Conservation (phyloP, 2,329 filamentous ascomycete genomes). For the Fusarium gaditjirri region DNA sequence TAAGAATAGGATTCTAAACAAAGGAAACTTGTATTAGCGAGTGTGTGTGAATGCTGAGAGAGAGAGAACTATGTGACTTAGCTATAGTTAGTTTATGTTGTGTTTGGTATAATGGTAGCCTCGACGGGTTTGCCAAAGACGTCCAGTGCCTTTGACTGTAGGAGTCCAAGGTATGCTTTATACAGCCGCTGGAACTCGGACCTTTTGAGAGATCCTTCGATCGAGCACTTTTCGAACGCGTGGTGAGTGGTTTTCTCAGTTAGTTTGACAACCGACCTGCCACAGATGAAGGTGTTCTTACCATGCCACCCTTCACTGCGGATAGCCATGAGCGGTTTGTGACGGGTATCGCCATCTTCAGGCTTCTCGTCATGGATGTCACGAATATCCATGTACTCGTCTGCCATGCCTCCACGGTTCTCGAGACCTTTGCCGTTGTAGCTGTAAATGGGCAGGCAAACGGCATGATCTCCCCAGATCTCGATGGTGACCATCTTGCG, state of each 20-base stretch:
- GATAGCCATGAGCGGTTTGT: slow-evolving; percentile 9
- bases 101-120: neutral
- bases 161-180: neutral
- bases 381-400: slow-evolving; percentile 37
- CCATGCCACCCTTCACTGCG: slow-evolving; percentile 4
- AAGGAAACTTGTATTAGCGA: neutral
- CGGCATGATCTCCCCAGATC: slow-evolving; percentile 28
- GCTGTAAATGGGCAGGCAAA: slow-evolving; percentile 35
- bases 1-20: slow-evolving; percentile 6
- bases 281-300: slow-evolving; percentile 16
- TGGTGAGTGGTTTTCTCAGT: slow-evolving; percentile 26
- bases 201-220: slow-evolving; percentile 21
- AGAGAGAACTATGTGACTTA: neutral
- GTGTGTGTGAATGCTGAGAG: neutral
- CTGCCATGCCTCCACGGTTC: neutral
- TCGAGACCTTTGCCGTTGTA: slow-evolving; percentile 33
- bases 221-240: slow-evolving; percentile 21
- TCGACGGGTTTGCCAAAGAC: slow-evolving; percentile 8
- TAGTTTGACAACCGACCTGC: slow-evolving; percentile 30
- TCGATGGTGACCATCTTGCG: slow-evolving; percentile 40
- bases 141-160: slow-evolving; percentile 1
- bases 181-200: slow-evolving; percentile 12
- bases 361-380: slow-evolving; percentile 6
- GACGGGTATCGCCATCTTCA: neutral
- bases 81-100: neutral